Conservation (phyloP, 305 asterid genomes). For the Fraxinus angustifolia region DNA sequence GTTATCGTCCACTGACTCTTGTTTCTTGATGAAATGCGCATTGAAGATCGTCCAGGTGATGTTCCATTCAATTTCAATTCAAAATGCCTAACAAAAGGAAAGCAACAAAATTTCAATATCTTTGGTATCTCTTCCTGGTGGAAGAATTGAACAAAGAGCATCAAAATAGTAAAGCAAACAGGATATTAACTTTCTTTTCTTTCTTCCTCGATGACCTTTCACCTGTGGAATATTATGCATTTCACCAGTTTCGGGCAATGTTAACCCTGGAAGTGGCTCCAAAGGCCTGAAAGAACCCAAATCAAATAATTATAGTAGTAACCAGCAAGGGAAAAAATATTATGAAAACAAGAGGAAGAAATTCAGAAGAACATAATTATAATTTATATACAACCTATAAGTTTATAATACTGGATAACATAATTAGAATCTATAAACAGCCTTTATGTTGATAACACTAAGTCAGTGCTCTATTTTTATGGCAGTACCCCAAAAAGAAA, state of each 20-base stretch:
- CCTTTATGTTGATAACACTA: neutral
- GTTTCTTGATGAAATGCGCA: conserved; percentile 36
- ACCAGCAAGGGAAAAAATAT: neutral
- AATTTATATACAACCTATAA: neutral
- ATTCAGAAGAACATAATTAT: neutral
- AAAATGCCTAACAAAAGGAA: conserved; percentile 43
- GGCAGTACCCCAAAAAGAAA: conserved; percentile 1
- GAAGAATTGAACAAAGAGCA: conserved; percentile 15
- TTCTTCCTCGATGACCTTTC: conserved; percentile 51
- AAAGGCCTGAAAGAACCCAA: conserved; percentile 44
- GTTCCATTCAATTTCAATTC: conserved; percentile 37
- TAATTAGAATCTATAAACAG: conserved; percentile 5
- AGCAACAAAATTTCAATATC: conserved; percentile 7
- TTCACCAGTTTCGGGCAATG: conserved; percentile 39
- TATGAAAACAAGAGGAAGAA: neutral
- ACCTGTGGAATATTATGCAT: conserved; percentile 26
- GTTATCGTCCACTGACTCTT: conserved; percentile 45
- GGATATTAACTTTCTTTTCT: conserved; percentile 66
- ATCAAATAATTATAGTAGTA: neutral
- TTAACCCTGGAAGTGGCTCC: conserved; percentile 47
- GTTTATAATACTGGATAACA: neutral
- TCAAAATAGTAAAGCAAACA: conserved; percentile 21
- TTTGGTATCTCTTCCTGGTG: neutral
- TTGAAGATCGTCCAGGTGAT: conserved; percentile 38
- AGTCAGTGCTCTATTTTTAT: conserved; percentile 10